Evolutionary conservation across 495 filamentous ascomycete species (phyloP).

Genomic region (Xylaria grammica): DNA sequence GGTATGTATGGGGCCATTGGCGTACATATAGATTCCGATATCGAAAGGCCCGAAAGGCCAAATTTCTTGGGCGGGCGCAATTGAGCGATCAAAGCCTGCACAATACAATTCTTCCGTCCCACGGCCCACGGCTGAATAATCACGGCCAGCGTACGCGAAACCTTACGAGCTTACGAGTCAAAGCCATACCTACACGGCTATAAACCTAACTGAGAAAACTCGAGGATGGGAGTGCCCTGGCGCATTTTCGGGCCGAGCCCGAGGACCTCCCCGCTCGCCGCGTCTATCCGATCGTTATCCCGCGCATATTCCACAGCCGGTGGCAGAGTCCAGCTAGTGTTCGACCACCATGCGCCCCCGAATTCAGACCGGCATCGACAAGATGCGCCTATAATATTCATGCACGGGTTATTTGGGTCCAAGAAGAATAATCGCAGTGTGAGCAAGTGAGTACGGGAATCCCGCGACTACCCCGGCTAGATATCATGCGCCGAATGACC

Average conservation of each 20-base stretch:
- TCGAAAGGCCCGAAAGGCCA: too few species aligned
- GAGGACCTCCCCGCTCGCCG: background rate
- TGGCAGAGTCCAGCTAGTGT: constrained; percentile 52
- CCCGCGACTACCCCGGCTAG: background rate
- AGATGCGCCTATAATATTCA: constrained; percentile 77
- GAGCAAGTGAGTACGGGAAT: constrained; percentile 77
- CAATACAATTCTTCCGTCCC: too few species aligned
- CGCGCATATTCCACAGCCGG: constrained; percentile 9
- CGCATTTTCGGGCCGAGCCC: constrained; percentile 17
- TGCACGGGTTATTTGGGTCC: constrained; percentile 95
- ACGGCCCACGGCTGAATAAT: too few species aligned
- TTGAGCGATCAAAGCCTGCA: too few species aligned
- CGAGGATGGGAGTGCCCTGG: constrained; percentile 3
- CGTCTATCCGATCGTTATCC: background rate
- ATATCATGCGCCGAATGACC: background rate
- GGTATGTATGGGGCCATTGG: too few species aligned
- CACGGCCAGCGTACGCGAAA: too few species aligned
- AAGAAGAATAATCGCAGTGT: constrained; percentile 96
- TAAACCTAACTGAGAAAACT: background rate
- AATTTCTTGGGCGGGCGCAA: too few species aligned
- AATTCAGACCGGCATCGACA: constrained; percentile 41
- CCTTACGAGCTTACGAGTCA: too few species aligned
- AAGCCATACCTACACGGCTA: too few species aligned
- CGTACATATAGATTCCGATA: too few species aligned
- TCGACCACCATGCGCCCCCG: constrained; percentile 63